Evolutionary conservation across 139 green algal species (phyloP).

Genomic region (Nannochloris sp.): DNA sequence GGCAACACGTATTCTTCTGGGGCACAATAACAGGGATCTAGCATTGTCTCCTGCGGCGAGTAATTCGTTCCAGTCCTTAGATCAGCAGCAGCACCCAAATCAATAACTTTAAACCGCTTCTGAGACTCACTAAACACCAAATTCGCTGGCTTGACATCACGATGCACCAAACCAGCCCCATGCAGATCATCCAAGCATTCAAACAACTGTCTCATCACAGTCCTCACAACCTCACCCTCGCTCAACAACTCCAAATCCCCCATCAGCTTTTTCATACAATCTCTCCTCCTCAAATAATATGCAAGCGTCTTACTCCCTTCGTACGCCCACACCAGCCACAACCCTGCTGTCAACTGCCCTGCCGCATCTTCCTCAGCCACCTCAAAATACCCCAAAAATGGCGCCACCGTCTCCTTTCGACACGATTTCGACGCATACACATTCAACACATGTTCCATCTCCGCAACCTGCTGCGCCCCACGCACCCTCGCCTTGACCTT

Average conservation of each 20-base stretch:
- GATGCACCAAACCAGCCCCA: constrained; percentile 74
- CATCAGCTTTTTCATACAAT: constrained; percentile 53
- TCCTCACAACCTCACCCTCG: constrained; percentile 44
- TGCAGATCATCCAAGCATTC: constrained; percentile 66
- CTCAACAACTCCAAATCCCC: constrained; percentile 64
- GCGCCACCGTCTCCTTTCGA: constrained; percentile 45
- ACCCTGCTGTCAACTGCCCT: constrained; percentile 47
- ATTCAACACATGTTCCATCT: constrained; percentile 80
- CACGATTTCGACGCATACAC: constrained; percentile 48
- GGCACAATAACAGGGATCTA: constrained; percentile 82
- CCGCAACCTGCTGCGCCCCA: constrained; percentile 58
- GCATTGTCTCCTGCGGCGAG: constrained; percentile 71
- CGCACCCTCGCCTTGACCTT: constrained; percentile 53
- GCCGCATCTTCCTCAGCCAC: constrained; percentile 31
- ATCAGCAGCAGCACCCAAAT: constrained; percentile 66
- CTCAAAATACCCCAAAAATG: constrained; percentile 67
- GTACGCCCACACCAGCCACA: constrained; percentile 83
- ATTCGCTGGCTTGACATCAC: constrained; percentile 87
- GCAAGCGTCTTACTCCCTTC: constrained; percentile 64
- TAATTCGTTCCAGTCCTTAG: constrained; percentile 86
- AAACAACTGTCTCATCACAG: constrained; percentile 69
- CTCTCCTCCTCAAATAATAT: constrained; percentile 58
- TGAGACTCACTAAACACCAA: constrained; percentile 63
- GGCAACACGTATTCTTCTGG: constrained; percentile 81
- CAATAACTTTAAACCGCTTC: constrained; percentile 59